Evolutionary conservation across 306 rosid genomes (phyloP).

Genomic region (Carpinus viminea): DNA sequence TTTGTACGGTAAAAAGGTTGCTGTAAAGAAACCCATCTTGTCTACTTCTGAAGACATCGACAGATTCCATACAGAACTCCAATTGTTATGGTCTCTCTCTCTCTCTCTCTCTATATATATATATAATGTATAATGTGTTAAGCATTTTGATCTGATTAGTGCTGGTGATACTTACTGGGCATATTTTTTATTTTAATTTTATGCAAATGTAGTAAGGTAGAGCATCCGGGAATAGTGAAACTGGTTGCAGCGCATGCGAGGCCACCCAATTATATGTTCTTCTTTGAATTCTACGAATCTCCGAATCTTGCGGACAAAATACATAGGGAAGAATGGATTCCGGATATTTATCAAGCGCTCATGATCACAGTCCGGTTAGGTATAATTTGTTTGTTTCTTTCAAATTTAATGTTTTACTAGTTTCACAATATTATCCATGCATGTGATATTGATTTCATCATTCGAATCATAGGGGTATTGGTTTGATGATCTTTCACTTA

Average conservation of each 20-base stretch:
- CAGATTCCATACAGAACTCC: slow-evolving; percentile 80
- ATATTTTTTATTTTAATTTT: slow-evolving; percentile 6
- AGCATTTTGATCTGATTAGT: slow-evolving; percentile 5
- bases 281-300: slow-evolving; percentile 71
- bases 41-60: slow-evolving; percentile 77
- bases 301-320: slow-evolving; percentile 70
- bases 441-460: not conserved
- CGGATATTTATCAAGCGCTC: slow-evolving; percentile 43
- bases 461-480: not conserved
- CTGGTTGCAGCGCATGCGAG: slow-evolving; percentile 86
- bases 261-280: slow-evolving; percentile 85
- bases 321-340: slow-evolving; percentile 59
- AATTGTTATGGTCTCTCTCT: slow-evolving; percentile 67
- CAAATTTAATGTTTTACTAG: not conserved
- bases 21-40: slow-evolving; percentile 82
- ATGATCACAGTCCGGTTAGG: slow-evolving; percentile 42
- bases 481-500: not conserved
- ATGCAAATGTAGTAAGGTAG: slow-evolving; percentile 56
- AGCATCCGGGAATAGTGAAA: slow-evolving; percentile 70
- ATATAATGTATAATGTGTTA: slow-evolving; percentile 6
- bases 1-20: slow-evolving; percentile 69
- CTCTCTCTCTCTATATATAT: not conserved
- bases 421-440: too few relatives aligned
- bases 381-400: not conserved
- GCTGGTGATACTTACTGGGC: slow-evolving; percentile 8